Evolutionary conservation across 2,329 filamentous ascomycete species (phyloP), one percentile per base, ranked within the genome.

Genomic region (Rugonectria rugulosa): DNA sequence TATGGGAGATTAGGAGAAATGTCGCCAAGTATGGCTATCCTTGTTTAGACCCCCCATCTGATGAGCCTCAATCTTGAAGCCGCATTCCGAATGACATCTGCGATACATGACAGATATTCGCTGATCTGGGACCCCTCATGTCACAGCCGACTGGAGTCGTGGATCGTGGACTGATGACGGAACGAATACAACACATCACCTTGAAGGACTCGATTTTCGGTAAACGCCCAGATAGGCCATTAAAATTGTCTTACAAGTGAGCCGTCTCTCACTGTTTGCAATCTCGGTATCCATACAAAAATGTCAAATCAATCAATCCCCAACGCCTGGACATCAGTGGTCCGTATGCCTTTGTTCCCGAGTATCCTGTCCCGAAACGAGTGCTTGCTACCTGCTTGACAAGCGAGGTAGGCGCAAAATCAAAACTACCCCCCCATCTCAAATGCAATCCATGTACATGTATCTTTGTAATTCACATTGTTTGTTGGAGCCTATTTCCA

Each of bases 401-500:
- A 26, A 31, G 34, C 23, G n/a, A 32, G 29, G 29, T 32, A 53
- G 60, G 51, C 53, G 50, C 41, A 46, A 53, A 56, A 37, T 53
- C 51, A 56, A 47, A 61, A 55, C 53, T 31, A 61, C 57, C 59
- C 48, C 60, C 44, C 60, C 32, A 37, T 41, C 42, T 46, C 48
- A 56, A 52, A 45, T 56, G 11, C 55, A 50, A 32, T 53, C 38
- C 49, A 53, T 67, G 41, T 49, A 58, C 55, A 57, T 53, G 53
- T 53, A 53, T 53, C 42, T 41, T 29, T 40, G 15, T 41, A 20
- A 41, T 52, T 27, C 47, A 52, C 41, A 52, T 37, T 17, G 4
- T 14, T 47, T 17, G 20, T 24, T 31, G 11, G 42, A 24, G 41
- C 40, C 59, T 63, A 74, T 37, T 69, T 73, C 83, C 83, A 86